Conservation (phyloP, 2,329 filamentous ascomycete genomes). For the Ophiostoma australiae region DNA sequence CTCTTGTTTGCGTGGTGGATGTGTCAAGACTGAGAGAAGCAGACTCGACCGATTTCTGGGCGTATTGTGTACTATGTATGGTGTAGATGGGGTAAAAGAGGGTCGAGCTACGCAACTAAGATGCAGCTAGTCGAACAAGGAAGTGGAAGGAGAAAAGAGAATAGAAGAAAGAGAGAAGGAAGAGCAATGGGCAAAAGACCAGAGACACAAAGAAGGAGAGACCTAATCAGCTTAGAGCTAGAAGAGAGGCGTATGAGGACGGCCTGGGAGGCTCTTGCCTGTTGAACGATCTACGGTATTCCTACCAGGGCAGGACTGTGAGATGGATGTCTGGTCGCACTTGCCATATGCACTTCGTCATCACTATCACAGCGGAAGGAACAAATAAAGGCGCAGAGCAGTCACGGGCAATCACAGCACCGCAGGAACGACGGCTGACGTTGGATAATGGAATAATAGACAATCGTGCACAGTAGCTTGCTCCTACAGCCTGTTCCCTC, state of each 20-base stretch:
- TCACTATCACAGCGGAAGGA: not conserved
- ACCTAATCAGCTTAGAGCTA: not conserved
- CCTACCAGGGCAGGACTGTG: not conserved
- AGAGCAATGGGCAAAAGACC: not conserved
- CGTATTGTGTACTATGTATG: not conserved
- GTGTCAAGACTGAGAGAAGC: not conserved
- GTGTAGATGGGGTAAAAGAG: constrained; percentile 9
- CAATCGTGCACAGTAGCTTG: not conserved
- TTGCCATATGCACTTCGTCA: not conserved
- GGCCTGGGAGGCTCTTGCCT: not conserved
- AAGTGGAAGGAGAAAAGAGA: not conserved
- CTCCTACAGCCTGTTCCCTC: not conserved
- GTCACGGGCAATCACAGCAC: not conserved
- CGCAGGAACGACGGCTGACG: not conserved
- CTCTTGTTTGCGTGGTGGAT: not conserved
- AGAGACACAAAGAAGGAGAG: not conserved
- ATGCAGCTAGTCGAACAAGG: constrained; percentile 1
- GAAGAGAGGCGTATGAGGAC: not conserved
- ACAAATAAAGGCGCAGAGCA: not conserved
- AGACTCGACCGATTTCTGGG: not conserved
- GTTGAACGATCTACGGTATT: not conserved
- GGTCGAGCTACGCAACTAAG: not conserved
- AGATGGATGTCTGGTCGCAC: not conserved
- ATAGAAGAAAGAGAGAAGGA: not conserved
- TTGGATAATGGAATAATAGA: not conserved